These are phyloP conservation scores for Cicer bijugum DNA, from an alignment of 306 rosid genomes.

Conservation along the genomic window DNA sequence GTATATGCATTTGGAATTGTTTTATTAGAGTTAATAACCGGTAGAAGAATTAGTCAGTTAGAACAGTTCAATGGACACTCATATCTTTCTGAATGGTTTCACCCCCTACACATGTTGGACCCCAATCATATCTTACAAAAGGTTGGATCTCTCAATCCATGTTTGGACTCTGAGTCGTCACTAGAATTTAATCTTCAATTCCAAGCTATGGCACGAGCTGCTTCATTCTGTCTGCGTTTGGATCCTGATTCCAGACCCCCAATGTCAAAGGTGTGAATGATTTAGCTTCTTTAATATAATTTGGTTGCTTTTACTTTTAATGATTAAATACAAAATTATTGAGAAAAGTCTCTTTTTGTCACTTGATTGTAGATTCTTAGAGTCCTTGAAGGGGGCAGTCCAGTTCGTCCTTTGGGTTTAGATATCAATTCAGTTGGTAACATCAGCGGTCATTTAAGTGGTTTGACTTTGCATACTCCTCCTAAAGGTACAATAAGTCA, in stretches of 20 bases:
- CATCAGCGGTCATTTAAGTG: constrained; percentile 78
- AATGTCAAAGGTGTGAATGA: constrained; percentile 77
- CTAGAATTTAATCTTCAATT: constrained; percentile 67
- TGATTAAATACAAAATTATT: background rate
- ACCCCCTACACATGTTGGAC: constrained; percentile 59
- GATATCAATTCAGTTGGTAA: constrained; percentile 72
- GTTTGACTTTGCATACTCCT: constrained; percentile 53
- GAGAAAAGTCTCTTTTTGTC: background rate
- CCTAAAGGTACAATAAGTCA: constrained; percentile 61
- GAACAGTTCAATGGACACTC: constrained; percentile 58
- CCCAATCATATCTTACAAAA: constrained; percentile 60
- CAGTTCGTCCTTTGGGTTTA: constrained; percentile 61
- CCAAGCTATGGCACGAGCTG: constrained; percentile 84
- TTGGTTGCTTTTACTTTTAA: constrained; percentile 6
- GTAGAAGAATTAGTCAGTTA: constrained; percentile 67
- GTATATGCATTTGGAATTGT: constrained; percentile 91
- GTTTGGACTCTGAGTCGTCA: constrained; percentile 58
- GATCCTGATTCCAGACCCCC: constrained; percentile 85
- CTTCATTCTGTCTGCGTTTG: constrained; percentile 75
- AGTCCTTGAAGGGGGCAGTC: constrained; percentile 86
- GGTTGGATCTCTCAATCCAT: constrained; percentile 63
- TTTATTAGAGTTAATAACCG: constrained; percentile 76
- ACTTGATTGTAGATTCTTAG: constrained; percentile 66
- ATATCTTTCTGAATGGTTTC: constrained; percentile 65
- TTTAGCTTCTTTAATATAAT: constrained; percentile 4